These are phyloP conservation scores for Vaccinium darrowii DNA, from an alignment of 148 eudicot species.

Conservation along the genomic window DNA sequence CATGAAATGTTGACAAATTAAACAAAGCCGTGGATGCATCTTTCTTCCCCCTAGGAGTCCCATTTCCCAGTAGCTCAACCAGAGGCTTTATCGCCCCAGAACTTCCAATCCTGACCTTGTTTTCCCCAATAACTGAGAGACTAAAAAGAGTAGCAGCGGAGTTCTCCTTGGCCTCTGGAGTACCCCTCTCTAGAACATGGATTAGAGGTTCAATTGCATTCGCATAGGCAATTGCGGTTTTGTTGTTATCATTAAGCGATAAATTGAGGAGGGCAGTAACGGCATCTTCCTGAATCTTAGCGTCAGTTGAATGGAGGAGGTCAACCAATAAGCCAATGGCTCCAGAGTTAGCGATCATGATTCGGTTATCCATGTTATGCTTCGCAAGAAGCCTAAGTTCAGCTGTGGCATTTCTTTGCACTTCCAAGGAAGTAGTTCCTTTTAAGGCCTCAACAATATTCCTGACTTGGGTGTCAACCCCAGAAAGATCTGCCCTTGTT, in stretches of 20 bases:
- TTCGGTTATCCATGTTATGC: constrained; percentile 74
- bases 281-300: constrained; percentile 62
- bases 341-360: constrained; percentile 63
- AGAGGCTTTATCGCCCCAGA: constrained; percentile 78
- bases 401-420: constrained; percentile 51
- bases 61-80: constrained; percentile 68
- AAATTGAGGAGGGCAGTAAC: constrained; percentile 87
- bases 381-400: constrained; percentile 71
- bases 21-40: constrained; percentile 88
- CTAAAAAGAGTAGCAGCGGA: constrained; percentile 85
- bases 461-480: constrained; percentile 47
- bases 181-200: constrained; percentile 75
- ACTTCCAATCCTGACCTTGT: constrained; percentile 57
- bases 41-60: constrained; percentile 80
- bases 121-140: constrained; percentile 64
- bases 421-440: constrained; percentile 45
- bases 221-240: constrained; percentile 63
- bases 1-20: constrained; percentile 65
- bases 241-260: constrained; percentile 81
- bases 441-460: constrained; percentile 58
- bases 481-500: constrained; percentile 44
- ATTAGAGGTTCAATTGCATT: constrained; percentile 74
- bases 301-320: constrained; percentile 61
- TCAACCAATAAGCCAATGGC: constrained; percentile 57
- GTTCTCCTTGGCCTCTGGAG: constrained; percentile 79